Conservation (phyloP, 2,329 filamentous ascomycete species). For the Bipolaris gigantea region DNA sequence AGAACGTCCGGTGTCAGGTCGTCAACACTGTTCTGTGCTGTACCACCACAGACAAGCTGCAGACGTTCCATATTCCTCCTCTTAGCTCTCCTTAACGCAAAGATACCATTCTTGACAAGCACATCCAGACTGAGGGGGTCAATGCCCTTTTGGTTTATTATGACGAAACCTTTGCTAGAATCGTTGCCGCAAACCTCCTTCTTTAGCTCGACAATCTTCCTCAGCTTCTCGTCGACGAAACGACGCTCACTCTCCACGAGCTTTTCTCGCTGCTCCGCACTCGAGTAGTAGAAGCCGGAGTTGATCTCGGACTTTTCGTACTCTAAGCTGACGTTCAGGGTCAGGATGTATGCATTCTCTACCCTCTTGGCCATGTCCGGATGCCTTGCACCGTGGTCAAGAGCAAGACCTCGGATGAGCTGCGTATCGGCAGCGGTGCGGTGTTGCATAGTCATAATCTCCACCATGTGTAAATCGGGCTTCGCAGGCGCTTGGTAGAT, state of each 20-base stretch:
- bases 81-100: conserved; percentile 92
- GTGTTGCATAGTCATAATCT: conserved; percentile 99
- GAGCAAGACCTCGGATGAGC: conserved; percentile 85
- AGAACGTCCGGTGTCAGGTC: conserved; percentile 85
- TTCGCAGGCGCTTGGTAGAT: conserved; percentile 90
- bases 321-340: conserved; percentile 93
- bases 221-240: conserved; percentile 93
- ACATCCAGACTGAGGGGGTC: conserved; percentile 95
- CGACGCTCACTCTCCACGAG: conserved; percentile 95
- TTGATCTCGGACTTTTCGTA: conserved; percentile 99
- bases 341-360: conserved; percentile 93
- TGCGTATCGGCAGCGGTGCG: conserved; percentile 94
- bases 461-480: conserved; percentile 97
- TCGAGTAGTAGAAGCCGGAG: conserved; percentile 98
- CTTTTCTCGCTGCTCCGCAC: conserved; percentile 94
- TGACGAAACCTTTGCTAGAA: conserved; percentile 91
- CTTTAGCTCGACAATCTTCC: conserved; percentile 97
- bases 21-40: conserved; percentile 93
- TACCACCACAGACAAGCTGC: conserved; percentile 89
- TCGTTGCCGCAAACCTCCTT: conserved; percentile 95
- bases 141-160: conserved; percentile 99
- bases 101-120: conserved; percentile 95
- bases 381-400: conserved; percentile 94
- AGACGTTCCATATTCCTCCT: conserved; percentile 98
- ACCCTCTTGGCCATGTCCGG: conserved; percentile 98